Evolutionary conservation across 169 alveolate genomes (phyloP).

Genomic region (Ichthyophthirius multifiliis): DNA sequence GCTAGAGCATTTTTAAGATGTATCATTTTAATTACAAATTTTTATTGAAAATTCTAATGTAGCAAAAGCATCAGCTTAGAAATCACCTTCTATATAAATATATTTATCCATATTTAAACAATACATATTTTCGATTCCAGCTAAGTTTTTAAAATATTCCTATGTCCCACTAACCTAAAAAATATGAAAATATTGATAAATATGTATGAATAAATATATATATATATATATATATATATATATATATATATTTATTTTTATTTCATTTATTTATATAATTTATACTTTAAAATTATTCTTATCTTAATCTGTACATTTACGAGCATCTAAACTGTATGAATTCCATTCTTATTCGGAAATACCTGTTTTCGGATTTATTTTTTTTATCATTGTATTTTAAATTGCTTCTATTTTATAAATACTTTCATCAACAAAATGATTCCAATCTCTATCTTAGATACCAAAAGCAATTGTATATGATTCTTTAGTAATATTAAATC

Average conservation of each 20-base stretch:
- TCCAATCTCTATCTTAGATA: background rate
- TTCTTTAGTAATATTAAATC: background rate
- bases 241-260: background rate
- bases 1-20: background rate
- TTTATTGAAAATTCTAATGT: background rate
- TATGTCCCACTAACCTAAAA: background rate
- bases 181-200: background rate
- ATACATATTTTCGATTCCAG: background rate
- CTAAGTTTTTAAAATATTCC: background rate
- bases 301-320: background rate
- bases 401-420: background rate
- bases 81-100: background rate
- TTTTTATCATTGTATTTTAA: background rate
- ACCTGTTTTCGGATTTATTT: background rate
- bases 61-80: background rate
- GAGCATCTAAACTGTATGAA: background rate
- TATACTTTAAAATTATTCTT: background rate
- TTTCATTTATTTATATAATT: background rate
- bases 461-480: background rate
- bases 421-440: background rate
- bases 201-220: background rate
- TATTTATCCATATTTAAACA: background rate
- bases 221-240: too few relatives aligned
- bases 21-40: background rate
- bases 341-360: background rate